These are phyloP conservation scores for Leptoxyphium fumago DNA, from an alignment of 2,329 filamentous ascomycete genomes.

Conservation along the genomic window DNA sequence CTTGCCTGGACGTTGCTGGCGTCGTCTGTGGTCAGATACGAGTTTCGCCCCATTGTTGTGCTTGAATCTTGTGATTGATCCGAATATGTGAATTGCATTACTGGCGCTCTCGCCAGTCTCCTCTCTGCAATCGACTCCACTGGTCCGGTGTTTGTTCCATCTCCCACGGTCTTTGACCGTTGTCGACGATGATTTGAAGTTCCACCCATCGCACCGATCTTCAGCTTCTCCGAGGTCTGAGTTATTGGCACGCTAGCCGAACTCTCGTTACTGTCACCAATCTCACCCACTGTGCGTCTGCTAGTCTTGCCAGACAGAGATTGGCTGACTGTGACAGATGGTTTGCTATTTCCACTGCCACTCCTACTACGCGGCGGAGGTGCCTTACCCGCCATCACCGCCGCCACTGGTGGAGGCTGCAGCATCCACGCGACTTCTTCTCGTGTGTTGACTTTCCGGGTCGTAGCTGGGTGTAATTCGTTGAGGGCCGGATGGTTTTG, in stretches of 20 bases:
- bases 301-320: slow-evolving; percentile 23
- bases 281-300: slow-evolving; percentile 22
- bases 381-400: slow-evolving; percentile 79
- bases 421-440: slow-evolving; percentile 81
- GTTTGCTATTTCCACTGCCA: slow-evolving; percentile 28
- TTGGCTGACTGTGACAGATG: slow-evolving; percentile 6
- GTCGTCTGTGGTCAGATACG: slow-evolving; percentile 5
- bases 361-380: slow-evolving; percentile 47
- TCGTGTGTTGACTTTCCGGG: slow-evolving; percentile 14
- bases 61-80: slow-evolving; percentile 7
- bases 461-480: slow-evolving; percentile 47
- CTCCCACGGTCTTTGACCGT: slow-evolving; percentile 8
- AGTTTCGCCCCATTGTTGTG: slow-evolving; percentile 6
- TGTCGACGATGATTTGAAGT: slow-evolving; percentile 1
- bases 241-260: slow-evolving; percentile 20
- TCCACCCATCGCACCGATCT: slow-evolving; percentile 15
- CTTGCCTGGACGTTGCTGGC: slow-evolving; percentile 1
- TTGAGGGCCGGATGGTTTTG: slow-evolving; percentile 45
- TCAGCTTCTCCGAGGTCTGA: slow-evolving; percentile 12
- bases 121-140: slow-evolving; percentile 3
- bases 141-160: neutral
- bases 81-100: slow-evolving; percentile 5
- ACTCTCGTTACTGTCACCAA: slow-evolving; percentile 8
- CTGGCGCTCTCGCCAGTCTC: slow-evolving; percentile 6
- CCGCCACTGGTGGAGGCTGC: slow-evolving; percentile 77